phyloP scores from a whole-genome alignment of 169 alveolate genomes.

The Plasmodium coatneyi region DNA sequence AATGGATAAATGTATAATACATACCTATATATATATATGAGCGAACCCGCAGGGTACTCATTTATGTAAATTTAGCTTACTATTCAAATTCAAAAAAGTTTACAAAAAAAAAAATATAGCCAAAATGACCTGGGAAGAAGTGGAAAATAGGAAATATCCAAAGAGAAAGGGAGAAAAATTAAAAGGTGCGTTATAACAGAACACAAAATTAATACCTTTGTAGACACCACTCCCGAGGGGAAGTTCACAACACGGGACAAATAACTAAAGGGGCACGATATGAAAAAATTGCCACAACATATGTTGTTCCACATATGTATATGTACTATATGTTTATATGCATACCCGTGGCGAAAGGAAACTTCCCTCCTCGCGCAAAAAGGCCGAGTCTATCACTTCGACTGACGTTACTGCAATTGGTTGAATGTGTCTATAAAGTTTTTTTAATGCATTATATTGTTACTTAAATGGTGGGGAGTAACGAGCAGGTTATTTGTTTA shows the following conservation, averaged over 20 bases:
- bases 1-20: neutral
- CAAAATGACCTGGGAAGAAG: neutral
- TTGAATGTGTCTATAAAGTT: neutral
- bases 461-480: neutral
- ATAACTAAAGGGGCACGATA: neutral
- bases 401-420: neutral
- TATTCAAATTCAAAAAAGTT: neutral
- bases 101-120: neutral
- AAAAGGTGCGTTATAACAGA: constrained; percentile 1
- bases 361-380: neutral
- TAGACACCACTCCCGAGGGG: neutral
- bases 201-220: neutral
- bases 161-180: neutral
- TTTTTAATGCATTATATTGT: neutral
- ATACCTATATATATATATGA: too few species aligned
- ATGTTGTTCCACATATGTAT: neutral
- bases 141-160: neutral
- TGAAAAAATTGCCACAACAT: neutral
- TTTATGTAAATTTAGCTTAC: neutral
- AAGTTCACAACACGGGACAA: neutral
- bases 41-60: neutral
- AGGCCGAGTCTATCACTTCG: neutral
- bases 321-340: neutral
- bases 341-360: neutral
- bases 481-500: neutral